These are phyloP conservation scores for Diaporthe capsici DNA, from an alignment of 2,329 filamentous ascomycete genomes.

Conservation along the genomic window DNA sequence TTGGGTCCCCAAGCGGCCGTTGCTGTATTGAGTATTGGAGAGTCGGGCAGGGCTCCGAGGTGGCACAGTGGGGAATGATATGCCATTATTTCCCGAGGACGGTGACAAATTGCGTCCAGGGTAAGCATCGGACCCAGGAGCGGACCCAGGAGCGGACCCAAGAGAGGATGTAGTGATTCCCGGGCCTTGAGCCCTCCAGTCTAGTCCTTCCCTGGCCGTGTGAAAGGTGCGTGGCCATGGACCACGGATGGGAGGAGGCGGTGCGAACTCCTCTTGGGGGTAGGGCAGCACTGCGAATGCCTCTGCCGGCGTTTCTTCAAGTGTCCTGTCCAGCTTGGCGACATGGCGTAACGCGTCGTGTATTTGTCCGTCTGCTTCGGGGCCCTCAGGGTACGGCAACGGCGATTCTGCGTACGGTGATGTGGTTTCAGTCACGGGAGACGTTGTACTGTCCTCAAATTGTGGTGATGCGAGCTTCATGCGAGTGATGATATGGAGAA, in stretches of 20 bases:
- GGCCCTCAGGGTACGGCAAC: conserved; percentile 19
- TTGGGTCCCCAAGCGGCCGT: neutral
- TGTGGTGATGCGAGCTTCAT: conserved; percentile 62
- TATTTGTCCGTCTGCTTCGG: neutral
- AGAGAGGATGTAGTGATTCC: neutral
- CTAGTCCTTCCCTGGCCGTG: neutral
- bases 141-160: neutral
- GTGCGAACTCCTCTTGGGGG: conserved; percentile 2
- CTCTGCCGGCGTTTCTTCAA: neutral
- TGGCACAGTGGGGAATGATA: neutral
- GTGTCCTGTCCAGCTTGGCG: neutral
- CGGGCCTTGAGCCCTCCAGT: neutral
- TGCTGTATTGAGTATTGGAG: neutral
- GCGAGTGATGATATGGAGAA: conserved; percentile 65
- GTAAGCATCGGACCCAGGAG: neutral
- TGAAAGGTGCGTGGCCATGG: neutral
- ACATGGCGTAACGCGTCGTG: conserved; percentile 26
- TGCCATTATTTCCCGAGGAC: neutral
- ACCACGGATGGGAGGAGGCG: neutral
- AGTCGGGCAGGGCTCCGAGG: conserved; percentile 24
- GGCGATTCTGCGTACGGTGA: conserved; percentile 3
- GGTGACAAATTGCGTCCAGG: neutral
- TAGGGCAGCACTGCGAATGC: neutral
- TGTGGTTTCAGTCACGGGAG: neutral
- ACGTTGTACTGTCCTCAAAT: conserved; percentile 34